These are phyloP conservation scores for Geranomyces variabilis DNA, from an alignment of 192 early-diverging fungal species.

Conservation along the genomic window DNA sequence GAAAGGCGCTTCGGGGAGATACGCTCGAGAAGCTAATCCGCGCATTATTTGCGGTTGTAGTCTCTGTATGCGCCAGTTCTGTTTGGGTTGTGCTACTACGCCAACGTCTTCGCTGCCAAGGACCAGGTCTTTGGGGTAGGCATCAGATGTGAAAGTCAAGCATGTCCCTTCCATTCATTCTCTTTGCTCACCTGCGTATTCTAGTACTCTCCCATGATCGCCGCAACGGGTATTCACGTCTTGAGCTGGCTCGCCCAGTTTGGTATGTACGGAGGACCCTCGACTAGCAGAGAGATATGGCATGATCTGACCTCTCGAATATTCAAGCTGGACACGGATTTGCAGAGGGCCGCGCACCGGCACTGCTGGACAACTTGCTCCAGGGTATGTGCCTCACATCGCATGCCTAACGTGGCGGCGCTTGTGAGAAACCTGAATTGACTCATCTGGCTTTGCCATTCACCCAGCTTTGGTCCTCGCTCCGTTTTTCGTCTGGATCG, in stretches of 20 bases:
- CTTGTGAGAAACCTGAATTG: neutral
- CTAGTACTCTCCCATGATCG: conserved; percentile 32
- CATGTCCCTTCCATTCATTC: conserved; percentile 15
- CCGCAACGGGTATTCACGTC: conserved; percentile 66
- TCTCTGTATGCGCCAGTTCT: conserved; percentile 32
- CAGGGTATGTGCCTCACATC: conserved; percentile 72
- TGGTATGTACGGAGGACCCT: conserved; percentile 27
- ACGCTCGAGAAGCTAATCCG: no score
- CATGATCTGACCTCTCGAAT: neutral
- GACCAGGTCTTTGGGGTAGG: conserved; percentile 23
- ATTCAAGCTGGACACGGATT: conserved; percentile 87
- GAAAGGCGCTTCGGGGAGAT: no score
- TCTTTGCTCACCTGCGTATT: conserved; percentile 26
- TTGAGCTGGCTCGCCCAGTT: conserved; percentile 87
- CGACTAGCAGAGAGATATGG: neutral
- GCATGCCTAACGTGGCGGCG: neutral
- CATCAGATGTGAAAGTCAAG: no score
- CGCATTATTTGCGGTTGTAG: neutral
- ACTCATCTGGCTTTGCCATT: neutral
- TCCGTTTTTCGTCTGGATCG: conserved; percentile 91
- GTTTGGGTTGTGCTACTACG: conserved; percentile 60
- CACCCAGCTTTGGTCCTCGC: conserved; percentile 82
- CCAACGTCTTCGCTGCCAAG: conserved; percentile 60
- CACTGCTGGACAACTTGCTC: conserved; percentile 80
- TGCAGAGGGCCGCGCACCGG: conserved; percentile 84